These are phyloP conservation scores for Helianthus annuus DNA, from an alignment of 129 eudicot species.

Conservation along the genomic window HanXRQr2.0-SUNRISE NC_035434.2:161343629-161344128, in stretches of 20 bases:
- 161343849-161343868: slow-evolving; percentile 78
- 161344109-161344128: too few species aligned
- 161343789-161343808: slow-evolving; percentile 42
- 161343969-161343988: too few species aligned
- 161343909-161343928: slow-evolving; percentile 58
- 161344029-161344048: too few species aligned
- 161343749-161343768: slow-evolving; percentile 84
- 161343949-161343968: too few species aligned
- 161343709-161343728: slow-evolving; percentile 59
- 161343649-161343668: slow-evolving; percentile 88
- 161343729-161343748: slow-evolving; percentile 92
- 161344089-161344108: too few species aligned
- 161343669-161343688: slow-evolving; percentile 77
- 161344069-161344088: too few species aligned
- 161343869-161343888: slow-evolving; percentile 41
- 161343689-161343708: slow-evolving; percentile 60
- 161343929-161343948: slow-evolving; percentile 40
- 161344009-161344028: too few species aligned
- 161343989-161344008: too few species aligned
- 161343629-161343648: slow-evolving; percentile 71
- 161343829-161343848: slow-evolving; percentile 52
- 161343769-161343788: slow-evolving; percentile 60
- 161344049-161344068: too few species aligned
- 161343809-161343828: slow-evolving; percentile 33
- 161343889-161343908: slow-evolving; percentile 48